Base-by-base conservation (phyloP, 306 rosid species). In the Prunus padus region DNA sequence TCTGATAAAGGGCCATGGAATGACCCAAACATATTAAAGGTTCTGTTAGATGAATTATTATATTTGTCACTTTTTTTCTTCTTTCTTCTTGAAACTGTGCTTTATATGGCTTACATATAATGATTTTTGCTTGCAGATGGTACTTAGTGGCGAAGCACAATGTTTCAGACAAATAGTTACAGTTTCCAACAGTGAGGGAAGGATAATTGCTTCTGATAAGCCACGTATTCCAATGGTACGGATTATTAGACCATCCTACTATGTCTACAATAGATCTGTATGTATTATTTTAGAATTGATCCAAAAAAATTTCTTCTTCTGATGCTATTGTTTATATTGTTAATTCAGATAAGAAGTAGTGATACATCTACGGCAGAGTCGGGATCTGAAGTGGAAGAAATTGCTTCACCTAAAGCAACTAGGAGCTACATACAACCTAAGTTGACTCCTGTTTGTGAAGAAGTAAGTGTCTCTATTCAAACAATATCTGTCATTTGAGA, bases 1-100 rank as follows among this genome's bases (percentile, higher is more conserved):
- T 91, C 97, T 47, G 93, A 94, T 80, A 91, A 88, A 77, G 98
- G 98, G 71, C 98, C 98, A 20, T 94, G 98, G 98, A 87, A 83
- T 56, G 96, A 94, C 73, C 90, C 94, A 31, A 75, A 84, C 62
- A 84, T 94, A 83, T 76, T 94, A 57, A 84, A 91, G 98, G 98
- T 93, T 80, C 65, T 69, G 33, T 68, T 65, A 26, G 67, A 71
- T 18, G 45, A 30, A 56, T 82, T 70, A 44, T 49, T 54, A 11
- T 60, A 13, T 70, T 67, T 66, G 62, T 57, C 55, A 2, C 26
- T 18, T 25, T 56, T 80, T 63, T 49, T 67, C 18, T 71, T 67
- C 50, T 11, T 71, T 76, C 65, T 65, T 67, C 69, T 75, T 15
- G 31, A 14, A 51, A 65, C 28, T 45, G 73, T 76, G 40, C 64